Conservation (phyloP, 176 grass and related monocot species). For the Oryza longistaminata region DNA sequence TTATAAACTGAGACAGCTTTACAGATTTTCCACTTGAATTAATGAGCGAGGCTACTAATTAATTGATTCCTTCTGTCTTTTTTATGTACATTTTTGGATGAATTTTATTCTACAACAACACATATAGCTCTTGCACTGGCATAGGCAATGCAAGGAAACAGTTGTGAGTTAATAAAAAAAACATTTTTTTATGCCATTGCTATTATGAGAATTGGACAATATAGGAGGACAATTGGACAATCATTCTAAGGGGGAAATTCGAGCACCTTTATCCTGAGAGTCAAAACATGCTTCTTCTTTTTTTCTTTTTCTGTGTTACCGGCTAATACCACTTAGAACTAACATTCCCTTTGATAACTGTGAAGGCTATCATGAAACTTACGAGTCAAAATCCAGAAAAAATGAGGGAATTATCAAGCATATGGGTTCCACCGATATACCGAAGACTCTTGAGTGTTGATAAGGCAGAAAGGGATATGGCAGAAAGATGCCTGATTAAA, state of each 20-base stretch:
- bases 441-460: slow-evolving; percentile 75
- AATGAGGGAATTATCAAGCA: slow-evolving; percentile 58
- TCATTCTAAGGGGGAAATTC: background rate
- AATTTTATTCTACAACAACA: background rate
- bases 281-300: background rate
- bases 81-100: background rate
- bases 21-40: background rate
- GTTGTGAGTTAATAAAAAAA: background rate
- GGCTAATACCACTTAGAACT: slow-evolving; percentile 9
- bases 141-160: background rate
- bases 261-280: background rate
- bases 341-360: slow-evolving; percentile 31
- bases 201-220: background rate
- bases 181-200: background rate
- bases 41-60: background rate
- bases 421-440: slow-evolving; percentile 77
- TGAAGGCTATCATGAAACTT: slow-evolving; percentile 67
- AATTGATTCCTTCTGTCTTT: background rate
- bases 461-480: slow-evolving; percentile 62
- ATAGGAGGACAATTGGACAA: background rate
- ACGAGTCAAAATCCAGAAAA: slow-evolving; percentile 45
- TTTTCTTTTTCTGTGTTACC: background rate
- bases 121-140: background rate
- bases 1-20: background rate
- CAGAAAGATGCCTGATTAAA: slow-evolving; percentile 80